Percentiles rank a stretch among this genome's conserved stretches.
Evolutionary conservation across 2,329 filamentous ascomycete species (phyloP).

Genomic region (Trichoderma gracile): DNA sequence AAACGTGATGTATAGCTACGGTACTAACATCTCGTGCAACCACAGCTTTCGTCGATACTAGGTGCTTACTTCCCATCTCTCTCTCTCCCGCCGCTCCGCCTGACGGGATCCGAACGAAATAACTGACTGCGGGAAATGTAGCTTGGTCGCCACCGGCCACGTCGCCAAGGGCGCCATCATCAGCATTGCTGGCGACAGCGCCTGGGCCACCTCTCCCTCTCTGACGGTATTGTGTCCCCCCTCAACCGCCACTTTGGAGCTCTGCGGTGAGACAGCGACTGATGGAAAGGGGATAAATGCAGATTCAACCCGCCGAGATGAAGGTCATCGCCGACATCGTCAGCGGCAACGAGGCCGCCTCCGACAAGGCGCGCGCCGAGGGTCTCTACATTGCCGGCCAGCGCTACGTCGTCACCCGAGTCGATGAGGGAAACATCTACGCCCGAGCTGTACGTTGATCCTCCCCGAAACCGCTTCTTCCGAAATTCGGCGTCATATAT

Average conservation of each 20-base stretch:
- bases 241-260: no score
- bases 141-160: constrained; percentile 77
- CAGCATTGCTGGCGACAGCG: constrained; percentile 75
- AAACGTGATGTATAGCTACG: background rate
- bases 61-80: constrained; percentile 40
- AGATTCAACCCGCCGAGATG: constrained; percentile 56
- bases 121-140: constrained; percentile 43
- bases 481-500: background rate
- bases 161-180: constrained; percentile 85
- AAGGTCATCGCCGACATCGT: constrained; percentile 59
- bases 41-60: constrained; percentile 54
- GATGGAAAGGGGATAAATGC: constrained; percentile 21
- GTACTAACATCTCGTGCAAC: constrained; percentile 4
- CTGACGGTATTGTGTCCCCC: constrained; percentile 64
- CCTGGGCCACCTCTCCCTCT: constrained; percentile 69
- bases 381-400: constrained; percentile 76
- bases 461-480: background rate
- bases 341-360: constrained; percentile 45
- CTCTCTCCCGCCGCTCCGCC: background rate
- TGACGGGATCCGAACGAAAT: background rate
- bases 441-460: constrained; percentile 70
- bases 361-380: constrained; percentile 67
- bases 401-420: constrained; percentile 75
- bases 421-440: constrained; percentile 74
- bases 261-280: no score